Percentiles rank a stretch among this genome's conserved stretches.
Evolutionary conservation across 2,329 filamentous ascomycete species (phyloP).

Genomic region (Colletotrichum eremochloae): DNA sequence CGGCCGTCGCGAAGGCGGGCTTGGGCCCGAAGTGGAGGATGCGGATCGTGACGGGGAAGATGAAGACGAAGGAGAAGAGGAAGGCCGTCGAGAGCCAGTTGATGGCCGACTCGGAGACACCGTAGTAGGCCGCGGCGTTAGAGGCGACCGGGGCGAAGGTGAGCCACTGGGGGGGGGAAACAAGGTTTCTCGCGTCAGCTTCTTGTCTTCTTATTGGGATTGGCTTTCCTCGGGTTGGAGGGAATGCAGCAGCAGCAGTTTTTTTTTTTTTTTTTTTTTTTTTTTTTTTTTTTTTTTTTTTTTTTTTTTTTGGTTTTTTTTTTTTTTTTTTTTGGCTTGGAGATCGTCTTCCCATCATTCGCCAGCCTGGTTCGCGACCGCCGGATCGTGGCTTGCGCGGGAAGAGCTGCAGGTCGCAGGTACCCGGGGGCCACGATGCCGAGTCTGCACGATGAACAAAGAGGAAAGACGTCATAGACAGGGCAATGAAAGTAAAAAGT

Average conservation of each 20-base stretch:
- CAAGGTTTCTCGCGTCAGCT: conserved; percentile 6
- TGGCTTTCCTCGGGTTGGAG: background rate
- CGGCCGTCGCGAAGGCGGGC: conserved; percentile 79
- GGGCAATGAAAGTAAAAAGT: background rate
- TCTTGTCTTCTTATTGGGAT: background rate
- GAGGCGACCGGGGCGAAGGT: conserved; percentile 88
- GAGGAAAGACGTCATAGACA: background rate
- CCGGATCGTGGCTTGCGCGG: conserved; percentile 1
- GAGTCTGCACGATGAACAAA: background rate
- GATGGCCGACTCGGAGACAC: conserved; percentile 79
- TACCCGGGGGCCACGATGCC: background rate
- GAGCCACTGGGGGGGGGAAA: conserved; percentile 75
- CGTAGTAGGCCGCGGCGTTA: conserved; percentile 80
- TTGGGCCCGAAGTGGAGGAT: conserved; percentile 86
- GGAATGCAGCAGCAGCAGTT: background rate
- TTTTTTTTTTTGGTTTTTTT: background rate
- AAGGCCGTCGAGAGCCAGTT: conserved; percentile 95
- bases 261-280: too few relatives aligned
- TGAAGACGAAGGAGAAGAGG: conserved; percentile 83
- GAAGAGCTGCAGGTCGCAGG: background rate
- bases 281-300: too few relatives aligned
- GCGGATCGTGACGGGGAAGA: conserved; percentile 80
- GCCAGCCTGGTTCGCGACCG: conserved; percentile 10
- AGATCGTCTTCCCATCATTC: conserved; percentile 1
- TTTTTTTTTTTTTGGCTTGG: too few relatives aligned